These are phyloP conservation scores for Sphaerostilbella broomeana DNA, from an alignment of 2,329 filamentous ascomycete species.

Conservation along the genomic window DNA sequence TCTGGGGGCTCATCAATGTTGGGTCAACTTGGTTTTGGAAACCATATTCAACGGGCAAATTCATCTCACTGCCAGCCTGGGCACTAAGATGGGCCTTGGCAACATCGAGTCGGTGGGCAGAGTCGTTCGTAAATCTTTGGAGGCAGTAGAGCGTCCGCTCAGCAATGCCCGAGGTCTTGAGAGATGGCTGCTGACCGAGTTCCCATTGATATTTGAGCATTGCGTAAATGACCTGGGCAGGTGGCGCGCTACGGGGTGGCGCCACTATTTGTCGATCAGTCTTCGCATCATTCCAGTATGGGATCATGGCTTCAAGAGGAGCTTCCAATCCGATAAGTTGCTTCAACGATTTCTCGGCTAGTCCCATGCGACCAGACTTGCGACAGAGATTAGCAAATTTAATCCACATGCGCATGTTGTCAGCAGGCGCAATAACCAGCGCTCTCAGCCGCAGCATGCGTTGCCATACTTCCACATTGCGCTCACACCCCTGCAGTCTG, in stretches of 20 bases:
- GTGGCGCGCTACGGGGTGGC: slow-evolving; percentile 43
- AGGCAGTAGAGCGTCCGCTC: slow-evolving; percentile 54
- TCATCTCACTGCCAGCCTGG: slow-evolving; percentile 41
- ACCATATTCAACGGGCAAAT: slow-evolving; percentile 40
- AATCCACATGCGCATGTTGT: slow-evolving; percentile 99
- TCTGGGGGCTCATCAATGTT: slow-evolving; percentile 40
- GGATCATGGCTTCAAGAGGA: slow-evolving; percentile 53
- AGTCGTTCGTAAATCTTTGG: slow-evolving; percentile 54
- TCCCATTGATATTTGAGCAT: slow-evolving; percentile 97
- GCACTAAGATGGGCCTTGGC: slow-evolving; percentile 44
- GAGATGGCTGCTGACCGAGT: slow-evolving; percentile 56
- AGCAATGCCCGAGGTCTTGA: slow-evolving; percentile 37
- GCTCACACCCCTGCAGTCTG: slow-evolving; percentile 86
- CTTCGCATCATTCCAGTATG: slow-evolving; percentile 46
- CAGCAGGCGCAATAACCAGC: slow-evolving; percentile 81
- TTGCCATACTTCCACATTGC: slow-evolving; percentile 97
- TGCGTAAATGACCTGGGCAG: slow-evolving; percentile 86
- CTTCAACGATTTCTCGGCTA: slow-evolving; percentile 92
- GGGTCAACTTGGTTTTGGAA: slow-evolving; percentile 43
- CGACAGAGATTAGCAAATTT: slow-evolving; percentile 98
- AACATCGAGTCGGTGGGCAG: slow-evolving; percentile 47
- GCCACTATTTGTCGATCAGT: slow-evolving; percentile 14
- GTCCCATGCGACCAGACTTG: slow-evolving; percentile 87
- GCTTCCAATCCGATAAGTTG: slow-evolving; percentile 73
- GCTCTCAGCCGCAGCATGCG: slow-evolving; percentile 93